phyloP scores from a whole-genome alignment of 1,139 yeast genomes.

The Protomyces gravidus region DNA sequence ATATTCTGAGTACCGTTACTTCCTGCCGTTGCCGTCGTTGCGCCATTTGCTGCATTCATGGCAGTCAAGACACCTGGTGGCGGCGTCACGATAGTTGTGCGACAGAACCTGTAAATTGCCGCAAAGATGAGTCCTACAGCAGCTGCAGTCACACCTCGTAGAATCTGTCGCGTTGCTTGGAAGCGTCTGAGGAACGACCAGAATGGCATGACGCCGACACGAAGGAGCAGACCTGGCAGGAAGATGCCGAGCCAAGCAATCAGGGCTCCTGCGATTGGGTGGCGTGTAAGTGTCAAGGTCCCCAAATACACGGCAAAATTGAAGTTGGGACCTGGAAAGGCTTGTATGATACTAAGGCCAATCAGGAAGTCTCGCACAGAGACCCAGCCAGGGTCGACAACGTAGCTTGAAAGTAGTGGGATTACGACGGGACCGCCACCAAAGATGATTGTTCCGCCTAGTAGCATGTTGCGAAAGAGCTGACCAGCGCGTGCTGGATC shows the following conservation, averaged over 20 bases:
- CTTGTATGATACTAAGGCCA: conserved; percentile 32
- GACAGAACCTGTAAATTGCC: conserved; percentile 33
- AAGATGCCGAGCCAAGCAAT: conserved; percentile 32
- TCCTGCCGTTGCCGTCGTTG: conserved; percentile 1
- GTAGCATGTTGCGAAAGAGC: conserved; percentile 30
- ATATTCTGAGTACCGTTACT: not conserved
- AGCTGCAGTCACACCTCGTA: conserved; percentile 31
- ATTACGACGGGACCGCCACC: conserved; percentile 33
- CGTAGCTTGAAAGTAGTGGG: conserved; percentile 31
- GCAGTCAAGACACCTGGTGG: not conserved
- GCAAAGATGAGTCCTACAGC: conserved; percentile 32
- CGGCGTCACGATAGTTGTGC: conserved; percentile 22
- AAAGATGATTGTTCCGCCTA: conserved; percentile 32
- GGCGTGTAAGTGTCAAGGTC: conserved; percentile 25
- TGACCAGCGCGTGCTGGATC: conserved; percentile 19
- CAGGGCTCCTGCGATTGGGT: conserved; percentile 26
- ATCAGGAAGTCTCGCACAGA: conserved; percentile 30
- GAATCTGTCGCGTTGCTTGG: conserved; percentile 19
- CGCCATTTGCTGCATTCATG: conserved; percentile 28
- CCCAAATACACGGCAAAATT: conserved; percentile 33
- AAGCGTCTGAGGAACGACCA: conserved; percentile 30
- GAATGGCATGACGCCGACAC: conserved; percentile 32
- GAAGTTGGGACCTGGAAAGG: conserved; percentile 33
- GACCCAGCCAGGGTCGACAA: conserved; percentile 32
- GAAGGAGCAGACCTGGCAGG: conserved; percentile 32